These are phyloP conservation scores for Globisporangium orthogonon DNA, from an alignment of 352 stramenopile species.

Conservation along the genomic window DNA sequence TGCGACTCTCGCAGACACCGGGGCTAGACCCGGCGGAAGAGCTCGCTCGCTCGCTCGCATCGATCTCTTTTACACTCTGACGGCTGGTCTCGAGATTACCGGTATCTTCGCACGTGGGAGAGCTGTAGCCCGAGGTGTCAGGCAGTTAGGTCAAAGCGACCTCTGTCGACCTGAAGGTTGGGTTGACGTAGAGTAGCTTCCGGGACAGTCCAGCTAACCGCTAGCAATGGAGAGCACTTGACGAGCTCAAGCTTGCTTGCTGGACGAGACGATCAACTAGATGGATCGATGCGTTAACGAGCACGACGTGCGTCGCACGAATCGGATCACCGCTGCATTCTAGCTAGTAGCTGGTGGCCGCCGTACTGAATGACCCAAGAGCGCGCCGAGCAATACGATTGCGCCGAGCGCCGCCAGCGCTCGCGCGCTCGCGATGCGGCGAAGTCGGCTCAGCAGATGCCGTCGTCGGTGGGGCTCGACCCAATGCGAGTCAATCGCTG, in stretches of 20 bases:
- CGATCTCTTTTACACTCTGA: too few relatives aligned
- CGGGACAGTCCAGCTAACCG: too few relatives aligned
- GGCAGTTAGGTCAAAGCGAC: too few relatives aligned
- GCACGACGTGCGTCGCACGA: not conserved
- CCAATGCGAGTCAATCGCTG: slow-evolving; percentile 3
- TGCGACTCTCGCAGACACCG: too few relatives aligned
- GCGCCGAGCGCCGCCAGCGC: not conserved
- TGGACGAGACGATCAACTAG: not conserved
- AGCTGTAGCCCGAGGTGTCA: too few relatives aligned
- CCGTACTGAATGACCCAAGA: not conserved
- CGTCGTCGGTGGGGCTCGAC: not conserved
- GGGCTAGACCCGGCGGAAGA: too few relatives aligned
- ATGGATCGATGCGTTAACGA: not conserved
- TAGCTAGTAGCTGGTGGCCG: not conserved
- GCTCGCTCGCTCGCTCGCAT: too few relatives aligned
- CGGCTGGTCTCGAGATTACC: too few relatives aligned
- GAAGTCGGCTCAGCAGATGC: not conserved
- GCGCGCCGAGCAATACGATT: not conserved
- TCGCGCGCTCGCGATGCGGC: not conserved
- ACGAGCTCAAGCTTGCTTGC: not conserved
- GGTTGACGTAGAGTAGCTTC: too few relatives aligned
- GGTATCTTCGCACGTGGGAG: too few relatives aligned
- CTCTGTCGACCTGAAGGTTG: too few relatives aligned
- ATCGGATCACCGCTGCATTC: not conserved
- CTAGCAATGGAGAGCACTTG: too few relatives aligned